These are phyloP conservation scores for Calonectria pauciramosa DNA, from an alignment of 2,329 filamentous ascomycete genomes.

Conservation along the genomic window DNA sequence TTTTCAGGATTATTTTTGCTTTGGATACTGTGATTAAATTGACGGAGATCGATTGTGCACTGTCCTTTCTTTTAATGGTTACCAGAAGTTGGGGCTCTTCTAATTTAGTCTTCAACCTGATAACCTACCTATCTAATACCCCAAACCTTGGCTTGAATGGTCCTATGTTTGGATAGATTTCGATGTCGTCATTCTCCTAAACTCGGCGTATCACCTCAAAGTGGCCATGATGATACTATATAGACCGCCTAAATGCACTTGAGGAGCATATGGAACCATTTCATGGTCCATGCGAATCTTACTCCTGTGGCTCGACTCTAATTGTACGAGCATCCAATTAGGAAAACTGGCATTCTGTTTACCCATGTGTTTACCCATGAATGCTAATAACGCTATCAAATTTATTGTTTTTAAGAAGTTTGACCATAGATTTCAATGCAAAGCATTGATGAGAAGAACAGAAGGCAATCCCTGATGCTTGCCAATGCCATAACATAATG, in stretches of 20 bases:
- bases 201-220: background rate
- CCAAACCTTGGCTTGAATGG: background rate
- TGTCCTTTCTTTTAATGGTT: background rate
- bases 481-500: background rate
- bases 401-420: background rate
- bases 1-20: conserved; percentile 61
- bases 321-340: conserved; percentile 75
- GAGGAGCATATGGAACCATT: background rate
- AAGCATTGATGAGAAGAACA: background rate
- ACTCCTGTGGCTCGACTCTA: conserved; percentile 69
- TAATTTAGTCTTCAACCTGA: background rate
- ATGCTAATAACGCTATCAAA: conserved; percentile 56
- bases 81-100: background rate
- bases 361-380: conserved; percentile 66
- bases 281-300: background rate
- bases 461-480: background rate
- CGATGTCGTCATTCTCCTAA: background rate
- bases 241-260: background rate
- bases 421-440: background rate
- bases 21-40: conserved; percentile 41
- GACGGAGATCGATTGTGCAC: no score
- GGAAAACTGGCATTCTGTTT: conserved; percentile 72
- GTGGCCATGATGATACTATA: background rate
- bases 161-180: background rate
- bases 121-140: background rate